Base-by-base conservation (phyloP, 2,329 filamentous ascomycete genomes). In the Furcasterigmium furcatum region DNA sequence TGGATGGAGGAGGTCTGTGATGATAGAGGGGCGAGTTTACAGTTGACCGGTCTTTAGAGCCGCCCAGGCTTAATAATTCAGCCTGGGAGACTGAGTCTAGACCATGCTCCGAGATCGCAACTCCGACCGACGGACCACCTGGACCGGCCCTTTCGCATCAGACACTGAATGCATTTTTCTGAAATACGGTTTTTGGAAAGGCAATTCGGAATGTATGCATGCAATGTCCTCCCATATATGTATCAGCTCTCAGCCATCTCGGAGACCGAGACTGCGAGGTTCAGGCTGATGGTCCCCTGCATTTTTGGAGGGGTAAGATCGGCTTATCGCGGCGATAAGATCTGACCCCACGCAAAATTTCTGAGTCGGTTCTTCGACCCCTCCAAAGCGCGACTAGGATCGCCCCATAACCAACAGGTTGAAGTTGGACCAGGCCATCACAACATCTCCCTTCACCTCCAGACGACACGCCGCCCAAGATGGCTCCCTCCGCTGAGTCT, bases 401-500 rank as follows among this genome's bases (percentile, higher is more conserved):
- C 18, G 8, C 9, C 19, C 8, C 14, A 20, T 9, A 19, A 42
- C 10, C 16, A 25, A 20, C 7, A 42, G 29, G 13, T 18, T 34
- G 20, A 16, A 4, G n/a, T n/a, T n/a, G n/a, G n/a, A n/a, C n/a
- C n/a, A n/a, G n/a, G n/a, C n/a, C n/a, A n/a, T n/a, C n/a, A n/a
- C n/a, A n/a, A n/a, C n/a, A n/a, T n/a, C n/a, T n/a, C n/a, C n/a
- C n/a, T n/a, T n/a, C n/a, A 27, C 12, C 24, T 27, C 24, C 24
- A 12, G 24, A 27, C 24, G 7, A 27, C 24, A 27, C 24, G 24
- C 24, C 12, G 24, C 24, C 29, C 30, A 54, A 21, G 18, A 62
- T 62, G 59, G 50, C 59, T 1, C 47, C 58, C 18, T 43, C 46
- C 16, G 46, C 48, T 16, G 34, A 36, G 14, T 46, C 48, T 41